Percentiles rank a stretch among this genome's conserved stretches.
These are phyloP conservation scores for Dothistroma septosporum DNA, from an alignment of 2,329 filamentous ascomycete species.

Conservation along the genomic window DNA sequence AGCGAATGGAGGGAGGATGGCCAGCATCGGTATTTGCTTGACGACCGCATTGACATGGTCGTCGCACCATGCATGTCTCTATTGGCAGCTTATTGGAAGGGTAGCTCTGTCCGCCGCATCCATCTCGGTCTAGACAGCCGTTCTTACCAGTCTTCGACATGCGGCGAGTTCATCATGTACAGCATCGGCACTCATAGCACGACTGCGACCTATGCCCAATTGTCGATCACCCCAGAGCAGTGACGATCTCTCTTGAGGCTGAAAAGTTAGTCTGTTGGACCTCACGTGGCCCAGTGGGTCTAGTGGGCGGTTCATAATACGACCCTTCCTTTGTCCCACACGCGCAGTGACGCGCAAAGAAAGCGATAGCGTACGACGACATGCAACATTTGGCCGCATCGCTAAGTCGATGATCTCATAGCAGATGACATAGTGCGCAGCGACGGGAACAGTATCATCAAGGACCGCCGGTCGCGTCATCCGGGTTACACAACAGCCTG, in stretches of 20 bases:
- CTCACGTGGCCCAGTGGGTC: slow-evolving; percentile 1
- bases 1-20: not conserved
- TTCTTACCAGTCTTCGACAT: not conserved
- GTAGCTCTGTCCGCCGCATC: not conserved
- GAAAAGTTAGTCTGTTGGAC: not conserved
- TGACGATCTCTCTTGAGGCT: not conserved
- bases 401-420: not conserved
- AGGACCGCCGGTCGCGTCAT: slow-evolving; percentile 1
- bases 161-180: not conserved
- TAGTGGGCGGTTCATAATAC: not conserved
- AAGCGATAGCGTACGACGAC: not conserved
- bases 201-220: not conserved
- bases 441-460: not conserved
- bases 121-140: not conserved
- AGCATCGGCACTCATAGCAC: slow-evolving; percentile 4
- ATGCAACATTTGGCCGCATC: not conserved
- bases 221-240: not conserved
- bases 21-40: not conserved
- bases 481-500: not conserved
- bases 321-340: not conserved
- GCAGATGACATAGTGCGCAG: slow-evolving; percentile 1
- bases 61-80: not conserved
- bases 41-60: not conserved
- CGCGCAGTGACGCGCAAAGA: not conserved
- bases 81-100: not conserved